phyloP scores from a whole-genome alignment of 176 grass and related monocot species.

The Juncus effusus region DNA sequence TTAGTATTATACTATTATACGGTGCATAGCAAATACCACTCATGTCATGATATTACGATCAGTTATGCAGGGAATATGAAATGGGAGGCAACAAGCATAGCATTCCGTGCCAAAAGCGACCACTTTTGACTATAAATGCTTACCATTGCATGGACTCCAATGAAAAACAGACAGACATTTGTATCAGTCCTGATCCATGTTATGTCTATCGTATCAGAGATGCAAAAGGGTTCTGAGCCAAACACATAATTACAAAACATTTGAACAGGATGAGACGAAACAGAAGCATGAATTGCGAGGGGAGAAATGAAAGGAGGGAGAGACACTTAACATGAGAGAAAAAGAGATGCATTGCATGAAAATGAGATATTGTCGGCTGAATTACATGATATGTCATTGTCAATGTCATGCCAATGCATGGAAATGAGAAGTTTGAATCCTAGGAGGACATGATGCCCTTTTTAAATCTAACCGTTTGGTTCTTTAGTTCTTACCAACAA shows the following conservation, averaged over 20 bases:
- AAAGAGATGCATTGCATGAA: conserved; percentile 6
- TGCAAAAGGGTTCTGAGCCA: conserved; percentile 13
- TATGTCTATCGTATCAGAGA: conserved; percentile 1
- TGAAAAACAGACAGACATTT: not conserved
- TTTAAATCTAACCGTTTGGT: no score
- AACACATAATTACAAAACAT: conserved; percentile 24
- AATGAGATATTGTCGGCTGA: conserved; percentile 19
- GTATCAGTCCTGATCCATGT: not conserved
- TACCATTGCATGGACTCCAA: not conserved
- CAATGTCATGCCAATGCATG: conserved; percentile 11
- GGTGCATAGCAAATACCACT: no score
- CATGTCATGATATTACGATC: no score
- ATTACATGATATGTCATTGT: conserved; percentile 20
- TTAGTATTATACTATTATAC: no score
- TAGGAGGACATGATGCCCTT: no score
- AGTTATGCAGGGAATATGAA: no score
- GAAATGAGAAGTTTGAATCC: conserved; percentile 11
- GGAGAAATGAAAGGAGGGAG: not conserved
- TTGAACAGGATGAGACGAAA: conserved; percentile 19
- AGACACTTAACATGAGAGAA: conserved; percentile 27
- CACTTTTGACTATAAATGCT: conserved; percentile 33
- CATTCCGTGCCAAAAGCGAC: conserved; percentile 28
- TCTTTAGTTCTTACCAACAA: no score
- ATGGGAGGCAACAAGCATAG: not conserved
- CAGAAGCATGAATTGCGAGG: conserved; percentile 18